Conservation (phyloP, 768 basidiomycete genomes). For the Calvatia gigantea region DNA sequence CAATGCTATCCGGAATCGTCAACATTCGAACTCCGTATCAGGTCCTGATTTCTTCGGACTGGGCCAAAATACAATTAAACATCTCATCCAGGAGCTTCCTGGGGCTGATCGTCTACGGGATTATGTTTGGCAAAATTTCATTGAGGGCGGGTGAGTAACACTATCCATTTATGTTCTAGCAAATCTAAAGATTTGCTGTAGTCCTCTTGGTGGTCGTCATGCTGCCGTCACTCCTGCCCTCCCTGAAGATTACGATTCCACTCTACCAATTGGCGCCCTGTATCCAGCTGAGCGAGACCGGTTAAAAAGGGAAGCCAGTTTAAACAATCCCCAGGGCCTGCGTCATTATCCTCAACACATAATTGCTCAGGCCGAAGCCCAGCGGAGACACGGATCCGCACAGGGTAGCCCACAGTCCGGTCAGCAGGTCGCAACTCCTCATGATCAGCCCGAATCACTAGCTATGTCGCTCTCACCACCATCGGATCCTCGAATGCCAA, state of each 20-base stretch:
- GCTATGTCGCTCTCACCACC: not conserved
- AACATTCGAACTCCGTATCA: slow-evolving; percentile 84
- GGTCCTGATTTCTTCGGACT: slow-evolving; percentile 88
- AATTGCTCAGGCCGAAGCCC: slow-evolving; percentile 36
- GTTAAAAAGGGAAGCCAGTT: slow-evolving; percentile 24
- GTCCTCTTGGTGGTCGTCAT: slow-evolving; percentile 76
- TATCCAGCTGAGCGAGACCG: slow-evolving; percentile 34
- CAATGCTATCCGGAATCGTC: slow-evolving; percentile 74
- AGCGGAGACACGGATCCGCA: slow-evolving; percentile 21
- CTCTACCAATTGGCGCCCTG: slow-evolving; percentile 42
- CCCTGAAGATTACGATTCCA: slow-evolving; percentile 66
- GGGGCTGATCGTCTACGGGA: slow-evolving; percentile 67
- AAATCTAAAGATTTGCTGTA: slow-evolving; percentile 22
- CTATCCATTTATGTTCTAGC: slow-evolving; percentile 7
- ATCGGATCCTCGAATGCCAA: not conserved
- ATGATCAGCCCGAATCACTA: slow-evolving; percentile 11
- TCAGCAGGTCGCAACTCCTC: slow-evolving; percentile 20
- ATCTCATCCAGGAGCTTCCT: slow-evolving; percentile 82
- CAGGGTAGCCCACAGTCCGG: slow-evolving; percentile 12
- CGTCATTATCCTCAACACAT: slow-evolving; percentile 51
- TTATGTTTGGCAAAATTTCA: slow-evolving; percentile 86
- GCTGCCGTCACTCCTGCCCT: slow-evolving; percentile 79
- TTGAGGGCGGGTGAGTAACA: slow-evolving; percentile 78
- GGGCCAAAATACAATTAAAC: slow-evolving; percentile 86
- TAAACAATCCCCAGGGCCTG: slow-evolving; percentile 31